A percentile compares a stretch with the other conserved stretches of the same genome.
These are phyloP conservation scores for Komagataella ulmi DNA, from an alignment of 805 yeast species.

Conservation along the genomic window DNA sequence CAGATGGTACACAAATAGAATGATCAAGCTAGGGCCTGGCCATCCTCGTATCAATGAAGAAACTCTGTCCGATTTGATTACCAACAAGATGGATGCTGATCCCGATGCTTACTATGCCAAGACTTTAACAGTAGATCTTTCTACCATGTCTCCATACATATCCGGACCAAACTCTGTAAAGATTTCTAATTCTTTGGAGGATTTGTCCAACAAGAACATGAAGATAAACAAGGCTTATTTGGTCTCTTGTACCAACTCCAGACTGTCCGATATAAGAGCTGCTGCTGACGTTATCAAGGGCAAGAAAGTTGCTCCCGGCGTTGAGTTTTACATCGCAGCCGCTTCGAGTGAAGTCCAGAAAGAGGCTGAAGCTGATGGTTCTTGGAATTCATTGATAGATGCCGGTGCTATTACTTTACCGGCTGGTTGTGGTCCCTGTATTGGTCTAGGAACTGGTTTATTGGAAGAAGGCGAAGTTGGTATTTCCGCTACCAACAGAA, in stretches of 20 bases:
- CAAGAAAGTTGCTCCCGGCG: conserved; percentile 74
- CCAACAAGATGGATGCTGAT: conserved; percentile 42
- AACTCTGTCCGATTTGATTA: conserved; percentile 39
- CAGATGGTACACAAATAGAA: conserved; percentile 62
- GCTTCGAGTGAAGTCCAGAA: conserved; percentile 88
- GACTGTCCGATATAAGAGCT: conserved; percentile 83
- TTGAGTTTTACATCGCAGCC: conserved; percentile 94
- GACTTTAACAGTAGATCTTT: conserved; percentile 67
- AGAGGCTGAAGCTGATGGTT: conserved; percentile 85
- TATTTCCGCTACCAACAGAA: conserved; percentile 95
- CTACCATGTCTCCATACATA: conserved; percentile 72
- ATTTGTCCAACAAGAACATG: conserved; percentile 59
- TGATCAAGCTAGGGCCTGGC: conserved; percentile 25
- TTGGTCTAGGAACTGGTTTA: conserved; percentile 91
- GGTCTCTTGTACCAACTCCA: conserved; percentile 95
- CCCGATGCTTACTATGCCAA: conserved; percentile 79
- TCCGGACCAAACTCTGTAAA: conserved; percentile 98
- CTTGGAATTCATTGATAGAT: conserved; percentile 79
- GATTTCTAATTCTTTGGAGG: conserved; percentile 66
- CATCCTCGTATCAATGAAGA: conserved; percentile 73
- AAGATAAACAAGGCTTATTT: conserved; percentile 87
- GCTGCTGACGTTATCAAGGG: conserved; percentile 86
- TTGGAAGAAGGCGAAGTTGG: conserved; percentile 95
- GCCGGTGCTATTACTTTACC: conserved; percentile 95
- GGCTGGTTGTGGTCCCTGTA: conserved; percentile 99